phyloP scores from a whole-genome alignment of 202 grass and related monocot species.

The Zizania palustris region DNA sequence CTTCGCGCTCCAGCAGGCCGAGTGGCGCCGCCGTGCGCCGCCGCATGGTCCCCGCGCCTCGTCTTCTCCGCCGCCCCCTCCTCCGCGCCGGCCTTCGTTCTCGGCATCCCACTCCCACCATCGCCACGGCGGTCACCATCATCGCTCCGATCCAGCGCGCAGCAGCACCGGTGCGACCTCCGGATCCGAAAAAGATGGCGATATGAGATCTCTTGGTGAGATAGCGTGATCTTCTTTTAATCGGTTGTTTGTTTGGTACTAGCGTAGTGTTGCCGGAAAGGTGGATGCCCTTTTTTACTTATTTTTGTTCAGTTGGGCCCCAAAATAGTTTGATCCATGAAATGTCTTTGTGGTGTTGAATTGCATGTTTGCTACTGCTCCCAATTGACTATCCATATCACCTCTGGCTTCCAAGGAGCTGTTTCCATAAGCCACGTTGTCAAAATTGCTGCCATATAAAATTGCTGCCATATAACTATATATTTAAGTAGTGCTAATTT shows the following conservation, averaged over 20 bases:
- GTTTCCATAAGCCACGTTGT: not conserved
- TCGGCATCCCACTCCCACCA: slow-evolving; percentile 41
- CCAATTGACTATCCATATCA: not conserved
- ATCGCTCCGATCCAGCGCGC: slow-evolving; percentile 47
- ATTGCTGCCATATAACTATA: not conserved
- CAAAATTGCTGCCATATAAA: slow-evolving; percentile 12
- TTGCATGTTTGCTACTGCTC: not conserved
- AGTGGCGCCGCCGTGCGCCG: slow-evolving; percentile 50
- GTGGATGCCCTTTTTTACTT: not conserved
- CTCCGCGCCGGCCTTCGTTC: slow-evolving; percentile 33
- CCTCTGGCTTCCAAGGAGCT: not conserved
- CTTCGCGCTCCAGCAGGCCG: slow-evolving; percentile 69
- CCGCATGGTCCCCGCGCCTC: slow-evolving; percentile 29
- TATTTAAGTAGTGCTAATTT: not conserved
- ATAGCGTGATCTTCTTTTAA: not conserved
- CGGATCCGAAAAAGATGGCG: slow-evolving; percentile 59
- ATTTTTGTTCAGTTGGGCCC: slow-evolving; percentile 15
- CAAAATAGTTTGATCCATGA: slow-evolving; percentile 3
- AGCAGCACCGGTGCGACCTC: not conserved
- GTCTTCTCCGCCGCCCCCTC: slow-evolving; percentile 36
- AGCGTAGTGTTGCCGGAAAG: slow-evolving; percentile 21
- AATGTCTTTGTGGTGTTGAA: slow-evolving; percentile 18
- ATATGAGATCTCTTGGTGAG: slow-evolving; percentile 22
- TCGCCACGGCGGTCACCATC: slow-evolving; percentile 51
- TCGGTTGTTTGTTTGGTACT: slow-evolving; percentile 22